Conservation (phyloP, 345 rosid species). For the Euclidium syriacum region DNA sequence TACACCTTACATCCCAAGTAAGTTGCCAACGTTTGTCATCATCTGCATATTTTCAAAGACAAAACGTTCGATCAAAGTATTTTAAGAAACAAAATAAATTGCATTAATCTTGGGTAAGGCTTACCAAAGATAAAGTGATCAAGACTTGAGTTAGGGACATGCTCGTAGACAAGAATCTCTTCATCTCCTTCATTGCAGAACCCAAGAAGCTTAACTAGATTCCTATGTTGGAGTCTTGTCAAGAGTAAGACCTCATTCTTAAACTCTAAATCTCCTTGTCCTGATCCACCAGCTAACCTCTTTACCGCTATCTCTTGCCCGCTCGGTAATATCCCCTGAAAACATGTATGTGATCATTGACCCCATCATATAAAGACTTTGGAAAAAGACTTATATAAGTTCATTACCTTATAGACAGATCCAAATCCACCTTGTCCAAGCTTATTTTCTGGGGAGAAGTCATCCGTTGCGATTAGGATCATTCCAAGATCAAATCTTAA, state of each 20-base stretch:
- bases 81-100: neutral
- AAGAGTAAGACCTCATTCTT: slow-evolving; percentile 45
- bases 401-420: slow-evolving; percentile 38
- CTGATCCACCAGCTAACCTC: slow-evolving; percentile 36
- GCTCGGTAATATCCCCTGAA: slow-evolving; percentile 41
- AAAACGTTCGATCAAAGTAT: neutral
- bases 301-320: slow-evolving; percentile 48
- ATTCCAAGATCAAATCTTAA: slow-evolving; percentile 23
- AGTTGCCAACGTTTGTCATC: slow-evolving; percentile 19
- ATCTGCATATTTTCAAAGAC: slow-evolving; percentile 2
- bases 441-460: slow-evolving; percentile 30
- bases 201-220: slow-evolving; percentile 50
- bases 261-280: slow-evolving; percentile 51
- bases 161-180: slow-evolving; percentile 51
- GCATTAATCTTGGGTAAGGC: neutral
- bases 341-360: neutral
- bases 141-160: slow-evolving; percentile 44
- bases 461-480: slow-evolving; percentile 20
- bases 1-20: slow-evolving; percentile 25
- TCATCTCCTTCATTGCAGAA: slow-evolving; percentile 40
- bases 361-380: neutral
- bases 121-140: slow-evolving; percentile 46
- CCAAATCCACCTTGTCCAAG: slow-evolving; percentile 50
- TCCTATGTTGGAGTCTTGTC: slow-evolving; percentile 56
- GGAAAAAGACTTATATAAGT: neutral